phyloP scores from a whole-genome alignment of 2,329 filamentous ascomycete species.

The Fusarium sp. region DNA sequence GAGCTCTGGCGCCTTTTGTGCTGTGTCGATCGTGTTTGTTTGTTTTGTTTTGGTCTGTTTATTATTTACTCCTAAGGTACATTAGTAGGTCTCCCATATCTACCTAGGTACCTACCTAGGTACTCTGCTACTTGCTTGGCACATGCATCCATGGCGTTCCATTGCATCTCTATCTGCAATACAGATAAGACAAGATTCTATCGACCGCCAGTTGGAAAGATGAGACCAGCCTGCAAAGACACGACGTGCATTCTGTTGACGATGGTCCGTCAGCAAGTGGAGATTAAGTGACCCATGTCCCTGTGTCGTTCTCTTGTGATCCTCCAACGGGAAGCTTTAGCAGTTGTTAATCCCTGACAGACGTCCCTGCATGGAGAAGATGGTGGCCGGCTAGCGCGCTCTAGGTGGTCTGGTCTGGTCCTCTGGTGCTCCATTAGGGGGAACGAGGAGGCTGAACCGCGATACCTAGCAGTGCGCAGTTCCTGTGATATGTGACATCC shows the following conservation, averaged over 20 bases:
- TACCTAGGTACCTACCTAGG: too few relatives aligned
- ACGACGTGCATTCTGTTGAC: neutral
- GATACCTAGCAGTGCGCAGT: neutral
- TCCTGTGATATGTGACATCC: conserved; percentile 1
- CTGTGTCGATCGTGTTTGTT: neutral
- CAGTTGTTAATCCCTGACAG: conserved; percentile 3
- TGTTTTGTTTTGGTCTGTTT: neutral
- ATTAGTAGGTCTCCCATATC: neutral
- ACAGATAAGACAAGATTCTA: neutral
- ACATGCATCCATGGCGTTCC: neutral
- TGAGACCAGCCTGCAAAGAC: neutral
- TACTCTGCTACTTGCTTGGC: neutral
- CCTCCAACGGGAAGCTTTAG: conserved; percentile 6
- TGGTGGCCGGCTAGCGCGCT: neutral
- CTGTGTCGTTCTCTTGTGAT: conserved; percentile 1
- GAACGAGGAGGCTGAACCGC: conserved; percentile 21
- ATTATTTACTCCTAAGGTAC: neutral
- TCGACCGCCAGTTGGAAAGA: conserved; percentile 6
- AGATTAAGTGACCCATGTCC: neutral
- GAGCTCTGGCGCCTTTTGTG: conserved; percentile 20
- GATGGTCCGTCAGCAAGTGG: neutral
- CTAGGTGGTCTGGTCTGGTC: neutral
- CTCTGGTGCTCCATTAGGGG: neutral
- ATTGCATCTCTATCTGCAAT: neutral
- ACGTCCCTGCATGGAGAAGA: conserved; percentile 23